Conservation (phyloP, 148 eudicot species). For the Vaccinium myrtillus region DNA sequence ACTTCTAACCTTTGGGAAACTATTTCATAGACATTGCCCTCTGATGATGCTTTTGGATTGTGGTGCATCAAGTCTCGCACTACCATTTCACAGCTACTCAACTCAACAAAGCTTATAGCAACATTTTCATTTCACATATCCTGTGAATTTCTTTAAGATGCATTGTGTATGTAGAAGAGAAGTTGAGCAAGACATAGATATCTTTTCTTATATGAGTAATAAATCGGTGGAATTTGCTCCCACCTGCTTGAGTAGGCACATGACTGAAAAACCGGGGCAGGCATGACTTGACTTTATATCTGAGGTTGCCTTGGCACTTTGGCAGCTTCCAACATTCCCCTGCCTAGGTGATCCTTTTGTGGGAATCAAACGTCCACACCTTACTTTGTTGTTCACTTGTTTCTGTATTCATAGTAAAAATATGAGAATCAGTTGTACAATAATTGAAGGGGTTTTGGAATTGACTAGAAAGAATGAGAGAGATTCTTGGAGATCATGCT, state of each 20-base stretch:
- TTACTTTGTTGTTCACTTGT: not conserved
- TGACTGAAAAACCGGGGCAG: not conserved
- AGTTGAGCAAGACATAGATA: not conserved
- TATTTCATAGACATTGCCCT: not conserved
- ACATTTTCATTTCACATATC: not conserved
- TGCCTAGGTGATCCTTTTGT: not conserved
- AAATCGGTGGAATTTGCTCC: not conserved
- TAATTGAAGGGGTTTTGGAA: not conserved
- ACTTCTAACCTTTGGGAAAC: not conserved
- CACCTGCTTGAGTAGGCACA: not conserved
- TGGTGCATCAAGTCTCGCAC: not conserved
- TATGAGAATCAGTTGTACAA: not conserved
- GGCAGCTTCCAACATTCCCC: constrained; percentile 6
- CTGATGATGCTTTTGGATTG: not conserved
- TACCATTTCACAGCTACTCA: not conserved
- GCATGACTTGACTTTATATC: not conserved
- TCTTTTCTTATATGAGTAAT: not conserved
- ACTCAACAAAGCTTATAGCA: constrained; percentile 8
- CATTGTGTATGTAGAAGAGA: not conserved
- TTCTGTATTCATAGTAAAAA: not conserved
- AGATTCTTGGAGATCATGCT: not conserved
- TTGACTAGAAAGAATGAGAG: not conserved
- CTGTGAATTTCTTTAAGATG: not conserved
- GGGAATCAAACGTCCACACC: not conserved
- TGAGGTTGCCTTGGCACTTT: not conserved